Percentiles rank a stretch among this genome's conserved stretches.
phyloP scores from a whole-genome alignment of 768 basidiomycete species.

The Boletus rufocinnamomeus region DNA sequence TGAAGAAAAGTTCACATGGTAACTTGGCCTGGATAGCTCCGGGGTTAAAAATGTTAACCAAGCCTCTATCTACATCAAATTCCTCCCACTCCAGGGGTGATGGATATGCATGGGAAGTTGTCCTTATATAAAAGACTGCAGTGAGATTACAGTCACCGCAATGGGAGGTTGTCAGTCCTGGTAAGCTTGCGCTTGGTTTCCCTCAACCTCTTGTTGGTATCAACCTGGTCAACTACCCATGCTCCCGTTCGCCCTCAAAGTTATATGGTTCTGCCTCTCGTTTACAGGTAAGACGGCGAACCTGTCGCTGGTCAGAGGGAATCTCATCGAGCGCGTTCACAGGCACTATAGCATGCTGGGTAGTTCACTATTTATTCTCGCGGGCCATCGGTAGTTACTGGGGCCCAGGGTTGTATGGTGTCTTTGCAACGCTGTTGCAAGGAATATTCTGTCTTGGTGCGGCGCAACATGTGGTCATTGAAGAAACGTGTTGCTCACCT shows the following conservation, averaged over 20 bases:
- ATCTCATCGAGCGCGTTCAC: not conserved
- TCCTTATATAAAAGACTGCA: not conserved
- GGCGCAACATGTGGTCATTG: slow-evolving; percentile 7
- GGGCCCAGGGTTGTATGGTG: slow-evolving; percentile 49
- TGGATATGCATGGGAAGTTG: slow-evolving; percentile 9
- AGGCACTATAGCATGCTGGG: slow-evolving; percentile 57
- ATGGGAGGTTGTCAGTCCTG: not conserved
- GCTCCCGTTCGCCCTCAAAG: slow-evolving; percentile 58
- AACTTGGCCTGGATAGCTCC: not conserved
- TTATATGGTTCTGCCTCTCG: slow-evolving; percentile 60
- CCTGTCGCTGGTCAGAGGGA: not conserved
- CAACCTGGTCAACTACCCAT: slow-evolving; percentile 32
- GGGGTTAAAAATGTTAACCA: slow-evolving; percentile 3
- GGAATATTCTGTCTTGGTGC: slow-evolving; percentile 61
- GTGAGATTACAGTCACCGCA: not conserved
- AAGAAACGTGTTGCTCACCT: not conserved
- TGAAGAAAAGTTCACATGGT: not conserved
- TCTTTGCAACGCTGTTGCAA: slow-evolving; percentile 54
- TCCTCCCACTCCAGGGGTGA: not conserved
- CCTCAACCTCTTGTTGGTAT: not conserved
- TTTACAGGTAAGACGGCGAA: slow-evolving; percentile 44
- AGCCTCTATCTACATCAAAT: slow-evolving; percentile 1
- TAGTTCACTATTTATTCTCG: slow-evolving; percentile 48
- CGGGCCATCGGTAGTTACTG: slow-evolving; percentile 46
- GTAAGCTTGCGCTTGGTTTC: not conserved